Evolutionary conservation across 129 eudicot genomes (phyloP).

Genomic region (Chrysanthemum seticuspe): DNA sequence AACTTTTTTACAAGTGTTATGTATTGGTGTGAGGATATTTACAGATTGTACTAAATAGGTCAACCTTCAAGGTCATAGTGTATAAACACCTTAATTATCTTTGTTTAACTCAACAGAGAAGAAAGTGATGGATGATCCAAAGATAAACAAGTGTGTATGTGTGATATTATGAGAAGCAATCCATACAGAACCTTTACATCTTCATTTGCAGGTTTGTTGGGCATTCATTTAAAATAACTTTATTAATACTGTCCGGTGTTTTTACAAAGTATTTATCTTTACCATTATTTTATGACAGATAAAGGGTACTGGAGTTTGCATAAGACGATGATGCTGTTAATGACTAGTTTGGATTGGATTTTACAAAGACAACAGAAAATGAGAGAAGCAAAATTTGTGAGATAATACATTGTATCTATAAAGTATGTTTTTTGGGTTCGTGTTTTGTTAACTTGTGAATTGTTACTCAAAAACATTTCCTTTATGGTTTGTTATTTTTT

Average conservation of each 20-base stretch:
- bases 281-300: slow-evolving; percentile 27
- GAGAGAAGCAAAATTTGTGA: slow-evolving; percentile 25
- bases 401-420: slow-evolving; percentile 33
- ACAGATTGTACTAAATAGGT: background rate
- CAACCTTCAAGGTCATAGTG: slow-evolving; percentile 1
- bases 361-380: slow-evolving; percentile 32
- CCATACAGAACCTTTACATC: slow-evolving; percentile 9
- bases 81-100: background rate
- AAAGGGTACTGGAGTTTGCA: slow-evolving; percentile 34
- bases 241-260: background rate
- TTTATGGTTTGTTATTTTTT: slow-evolving; percentile 18
- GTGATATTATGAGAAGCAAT: slow-evolving; percentile 59
- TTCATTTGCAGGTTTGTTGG: slow-evolving; percentile 33
- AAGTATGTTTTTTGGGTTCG: slow-evolving; percentile 26
- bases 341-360: slow-evolving; percentile 36
- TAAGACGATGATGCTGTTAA: slow-evolving; percentile 23
- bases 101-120: slow-evolving; percentile 44
- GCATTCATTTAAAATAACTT: background rate
- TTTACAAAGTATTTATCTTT: background rate
- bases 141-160: slow-evolving; percentile 68
- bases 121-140: slow-evolving; percentile 47
- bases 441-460: slow-evolving; percentile 30
- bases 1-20: background rate
- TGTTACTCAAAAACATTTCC: slow-evolving; percentile 11
- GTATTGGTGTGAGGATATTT: background rate